Base-by-base conservation (phyloP, 2,329 filamentous ascomycete species). In the Epichloe brachyelytri region DNA sequence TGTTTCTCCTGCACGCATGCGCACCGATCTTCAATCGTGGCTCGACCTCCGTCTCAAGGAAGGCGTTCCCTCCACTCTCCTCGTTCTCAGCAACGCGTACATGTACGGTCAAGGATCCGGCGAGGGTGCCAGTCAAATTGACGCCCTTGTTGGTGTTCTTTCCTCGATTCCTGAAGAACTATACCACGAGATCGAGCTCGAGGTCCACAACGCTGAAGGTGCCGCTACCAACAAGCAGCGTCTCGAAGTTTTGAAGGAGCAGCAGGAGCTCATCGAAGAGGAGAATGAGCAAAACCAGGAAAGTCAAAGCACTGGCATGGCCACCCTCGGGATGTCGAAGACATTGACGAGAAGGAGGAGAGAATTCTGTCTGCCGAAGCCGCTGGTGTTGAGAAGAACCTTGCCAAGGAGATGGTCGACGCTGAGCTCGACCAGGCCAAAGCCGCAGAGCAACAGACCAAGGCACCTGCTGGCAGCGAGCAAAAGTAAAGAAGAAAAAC, bases 141-240 rank as follows among this genome's bases (percentile, higher is more conserved):
- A 96, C 58, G 89, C 93, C 0, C 79, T 98, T 46, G 88, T 90
- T 54, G 87, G 89, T 51, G 93, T 98, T 5, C 75, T 98, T 40
- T 94, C 88, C 40, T 90, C 86, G 54, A 97, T 98, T 55, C 93
- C 93, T 3, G 93, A 98, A 69, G 93, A 98, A 68, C 78, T 98
- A 40, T 98, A 94, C 86, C 93, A 98, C 76, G 93, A 98, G 74
- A 96, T 98, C 56, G 93, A 97, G 71, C 85, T 98, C 34, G 93
- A 98, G 72, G 89, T 98, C 10, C 88, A 96, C 76, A 95, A 85
- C 55, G 90, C 91, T 46, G 93, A 98, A 71, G 93, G 93, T 55
- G 91, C 90, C 11, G 93, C 93, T 22, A 98, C 93, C 58, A 98
- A 98, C 80, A 96, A 94, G 78, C 93, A 97, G 76, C 86, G 93